Evolutionary conservation across 2,329 filamentous ascomycete genomes (phyloP).

Genomic region (Penicillium oxalicum): DNA sequence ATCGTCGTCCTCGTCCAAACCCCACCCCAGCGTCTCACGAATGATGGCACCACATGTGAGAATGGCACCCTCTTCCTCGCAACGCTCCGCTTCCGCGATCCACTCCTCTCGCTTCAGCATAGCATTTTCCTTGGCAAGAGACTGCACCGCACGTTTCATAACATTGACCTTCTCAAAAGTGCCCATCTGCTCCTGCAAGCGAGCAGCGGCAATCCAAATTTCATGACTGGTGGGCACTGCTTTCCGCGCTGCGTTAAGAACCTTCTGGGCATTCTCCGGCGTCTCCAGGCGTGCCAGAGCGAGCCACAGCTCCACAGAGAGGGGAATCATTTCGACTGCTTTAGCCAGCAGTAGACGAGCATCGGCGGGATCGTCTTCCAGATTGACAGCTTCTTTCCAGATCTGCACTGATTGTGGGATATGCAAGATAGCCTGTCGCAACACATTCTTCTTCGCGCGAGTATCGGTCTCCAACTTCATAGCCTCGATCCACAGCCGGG

Average conservation of each 20-base stretch:
- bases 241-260: slow-evolving; percentile 91
- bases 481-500: slow-evolving; percentile 87
- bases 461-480: slow-evolving; percentile 83
- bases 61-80: slow-evolving; percentile 82
- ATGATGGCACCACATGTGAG: slow-evolving; percentile 87
- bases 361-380: slow-evolving; percentile 85
- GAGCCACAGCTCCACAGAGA: slow-evolving; percentile 92
- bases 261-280: slow-evolving; percentile 86
- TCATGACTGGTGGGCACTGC: slow-evolving; percentile 88
- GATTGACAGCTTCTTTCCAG: slow-evolving; percentile 97
- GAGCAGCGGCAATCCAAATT: slow-evolving; percentile 92
- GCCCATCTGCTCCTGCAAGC: slow-evolving; percentile 84
- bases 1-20: slow-evolving; percentile 91
- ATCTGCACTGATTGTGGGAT: slow-evolving; percentile 89
- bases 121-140: slow-evolving; percentile 80
- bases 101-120: slow-evolving; percentile 98
- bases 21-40: slow-evolving; percentile 85
- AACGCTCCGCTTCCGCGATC: slow-evolving; percentile 91
- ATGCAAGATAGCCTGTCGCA: slow-evolving; percentile 84
- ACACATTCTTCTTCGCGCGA: slow-evolving; percentile 83
- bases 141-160: slow-evolving; percentile 88
- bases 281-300: slow-evolving; percentile 84
- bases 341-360: slow-evolving; percentile 85
- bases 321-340: slow-evolving; percentile 88
- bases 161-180: slow-evolving; percentile 76